Percentiles rank a stretch among this genome's conserved stretches.
Evolutionary conservation across 306 rosid genomes (phyloP).

Genomic region (Hippophae tibetana): DNA sequence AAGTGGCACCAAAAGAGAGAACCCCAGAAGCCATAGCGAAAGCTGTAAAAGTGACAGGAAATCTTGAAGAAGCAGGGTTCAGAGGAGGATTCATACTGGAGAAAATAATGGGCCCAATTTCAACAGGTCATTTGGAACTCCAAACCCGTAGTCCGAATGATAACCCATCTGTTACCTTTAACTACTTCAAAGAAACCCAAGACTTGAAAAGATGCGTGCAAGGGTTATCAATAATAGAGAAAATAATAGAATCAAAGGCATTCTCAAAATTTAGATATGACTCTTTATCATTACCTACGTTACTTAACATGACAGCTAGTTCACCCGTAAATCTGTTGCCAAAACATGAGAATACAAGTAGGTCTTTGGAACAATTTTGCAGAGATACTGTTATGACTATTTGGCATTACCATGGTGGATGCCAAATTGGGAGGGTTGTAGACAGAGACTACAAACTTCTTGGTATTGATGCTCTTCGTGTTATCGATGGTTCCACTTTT

Average conservation of each 20-base stretch:
- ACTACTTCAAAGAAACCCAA: conserved; percentile 50
- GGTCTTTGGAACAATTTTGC: conserved; percentile 54
- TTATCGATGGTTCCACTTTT: conserved; percentile 77
- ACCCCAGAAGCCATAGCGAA: conserved; percentile 51
- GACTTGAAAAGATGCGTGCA: conserved; percentile 59
- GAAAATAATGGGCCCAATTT: conserved; percentile 57
- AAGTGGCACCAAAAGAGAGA: conserved; percentile 38
- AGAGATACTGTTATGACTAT: conserved; percentile 70
- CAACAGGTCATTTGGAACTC: conserved; percentile 53
- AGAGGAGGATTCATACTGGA: conserved; percentile 64
- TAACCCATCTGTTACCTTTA: conserved; percentile 62
- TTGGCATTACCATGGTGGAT: conserved; percentile 86
- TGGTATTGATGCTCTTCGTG: conserved; percentile 51
- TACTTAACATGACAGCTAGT: conserved; percentile 40
- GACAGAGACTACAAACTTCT: conserved; percentile 48
- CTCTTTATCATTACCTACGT: conserved; percentile 13
- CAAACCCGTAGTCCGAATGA: conserved; percentile 44
- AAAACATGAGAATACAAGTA: conserved; percentile 31
- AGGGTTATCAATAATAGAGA: conserved; percentile 39
- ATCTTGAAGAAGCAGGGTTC: conserved; percentile 32
- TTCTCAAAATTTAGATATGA: conserved; percentile 39
- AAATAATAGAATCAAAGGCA: conserved; percentile 36
- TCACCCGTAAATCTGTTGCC: conserved; percentile 58
- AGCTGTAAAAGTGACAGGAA: conserved; percentile 32
- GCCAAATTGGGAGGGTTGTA: conserved; percentile 62